These are phyloP conservation scores for Aspergillus sp. DNA, from an alignment of 2,329 filamentous ascomycete genomes.

Conservation along the genomic window DNA sequence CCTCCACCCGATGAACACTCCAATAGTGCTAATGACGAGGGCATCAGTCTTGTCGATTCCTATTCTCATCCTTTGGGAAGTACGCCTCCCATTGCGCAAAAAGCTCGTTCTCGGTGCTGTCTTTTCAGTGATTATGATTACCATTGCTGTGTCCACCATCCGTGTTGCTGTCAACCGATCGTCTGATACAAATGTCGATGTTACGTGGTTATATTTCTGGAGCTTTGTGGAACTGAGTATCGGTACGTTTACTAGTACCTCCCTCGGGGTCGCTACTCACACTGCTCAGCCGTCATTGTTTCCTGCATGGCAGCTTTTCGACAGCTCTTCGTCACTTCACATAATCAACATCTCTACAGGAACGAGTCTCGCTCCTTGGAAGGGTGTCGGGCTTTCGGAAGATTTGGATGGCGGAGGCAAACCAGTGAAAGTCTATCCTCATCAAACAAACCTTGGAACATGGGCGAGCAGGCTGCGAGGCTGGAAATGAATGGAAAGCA, in stretches of 20 bases:
- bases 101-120: slow-evolving; percentile 15
- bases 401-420: too few relatives aligned
- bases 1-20: too few relatives aligned
- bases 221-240: slow-evolving; percentile 17
- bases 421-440: too few relatives aligned
- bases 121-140: slow-evolving; percentile 16
- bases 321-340: slow-evolving; percentile 13
- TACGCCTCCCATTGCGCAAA: slow-evolving; percentile 10
- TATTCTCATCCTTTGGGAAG: slow-evolving; percentile 16
- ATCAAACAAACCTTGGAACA: too few relatives aligned
- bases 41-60: slow-evolving; percentile 17
- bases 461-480: too few relatives aligned
- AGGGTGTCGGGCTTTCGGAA: too few relatives aligned
- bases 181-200: slow-evolving; percentile 12
- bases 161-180: slow-evolving; percentile 13
- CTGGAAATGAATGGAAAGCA: too few relatives aligned
- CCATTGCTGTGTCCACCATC: slow-evolving; percentile 17
- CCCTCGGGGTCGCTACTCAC: too few relatives aligned
- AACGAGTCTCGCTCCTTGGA: background rate
- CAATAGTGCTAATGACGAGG: too few relatives aligned
- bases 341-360: slow-evolving; percentile 8
- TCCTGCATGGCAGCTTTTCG: slow-evolving; percentile 16
- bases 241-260: too few relatives aligned
- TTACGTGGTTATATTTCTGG: slow-evolving; percentile 20
- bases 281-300: slow-evolving; percentile 10